These are phyloP conservation scores for Sorghum bicolor DNA, from an alignment of 176 grass and related monocot genomes.

Conservation along the genomic window Sorghum_bicolor_NCBIv3 NC_012879.2:10541501-10542000, in stretches of 20 bases:
- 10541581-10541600: conserved; percentile 80
- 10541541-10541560: conserved; percentile 60
- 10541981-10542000: conserved; percentile 55
- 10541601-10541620: conserved; percentile 82
- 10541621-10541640: conserved; percentile 76
- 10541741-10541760: conserved; percentile 53
- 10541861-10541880: conserved; percentile 55
- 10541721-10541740: conserved; percentile 75
- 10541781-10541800: conserved; percentile 68
- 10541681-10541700: conserved; percentile 43
- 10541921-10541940: conserved; percentile 53
- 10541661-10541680: conserved; percentile 40
- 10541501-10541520: conserved; percentile 62
- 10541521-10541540: conserved; percentile 37
- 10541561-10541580: conserved; percentile 80
- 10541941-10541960: conserved; percentile 73
- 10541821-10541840: conserved; percentile 70
- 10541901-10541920: conserved; percentile 53
- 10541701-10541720: conserved; percentile 62
- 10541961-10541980: conserved; percentile 58
- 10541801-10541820: conserved; percentile 66
- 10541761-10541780: conserved; percentile 58
- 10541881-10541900: conserved; percentile 71
- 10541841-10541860: conserved; percentile 30
- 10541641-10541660: conserved; percentile 64